A percentile compares a stretch with the other conserved stretches of the same genome.
Evolutionary conservation across 352 stramenopile genomes (phyloP).

Genomic region (Globisporangium paroecandrum): DNA sequence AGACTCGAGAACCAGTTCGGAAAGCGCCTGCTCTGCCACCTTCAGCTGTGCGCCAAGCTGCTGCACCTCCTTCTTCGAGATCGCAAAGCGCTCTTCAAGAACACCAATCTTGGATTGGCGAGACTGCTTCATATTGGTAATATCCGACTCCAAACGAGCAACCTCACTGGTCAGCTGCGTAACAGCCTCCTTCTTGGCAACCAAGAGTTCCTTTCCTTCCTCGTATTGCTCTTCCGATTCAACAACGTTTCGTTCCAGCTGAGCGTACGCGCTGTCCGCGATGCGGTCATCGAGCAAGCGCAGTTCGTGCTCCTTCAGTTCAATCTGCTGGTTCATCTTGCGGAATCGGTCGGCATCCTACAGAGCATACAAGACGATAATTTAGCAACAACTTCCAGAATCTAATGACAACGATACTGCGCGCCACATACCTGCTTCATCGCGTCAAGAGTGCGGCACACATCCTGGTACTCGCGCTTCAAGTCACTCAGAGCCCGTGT

Average conservation of each 20-base stretch:
- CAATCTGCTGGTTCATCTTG: conserved; percentile 70
- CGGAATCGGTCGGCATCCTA: conserved; percentile 72
- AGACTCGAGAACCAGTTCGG: conserved; percentile 66
- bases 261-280: conserved; percentile 68
- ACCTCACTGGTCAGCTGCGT: conserved; percentile 76
- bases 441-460: conserved; percentile 44
- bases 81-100: conserved; percentile 69
- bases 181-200: conserved; percentile 64
- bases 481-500: conserved; percentile 66
- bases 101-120: conserved; percentile 77
- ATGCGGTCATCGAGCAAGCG: conserved; percentile 78
- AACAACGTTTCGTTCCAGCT: conserved; percentile 70
- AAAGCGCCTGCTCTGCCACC: conserved; percentile 60
- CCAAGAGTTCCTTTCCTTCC: conserved; percentile 56
- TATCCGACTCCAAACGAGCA: conserved; percentile 68
- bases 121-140: conserved; percentile 78
- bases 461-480: conserved; percentile 67
- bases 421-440: conserved; percentile 58
- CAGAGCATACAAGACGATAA: neutral
- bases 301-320: conserved; percentile 83
- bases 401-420: neutral
- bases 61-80: conserved; percentile 74
- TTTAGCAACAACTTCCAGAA: neutral
- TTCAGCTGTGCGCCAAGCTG: conserved; percentile 60
- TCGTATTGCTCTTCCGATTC: conserved; percentile 72